These are phyloP conservation scores for Carallia brachiata DNA, from an alignment of 345 rosid species.

Conservation along the genomic window DNA sequence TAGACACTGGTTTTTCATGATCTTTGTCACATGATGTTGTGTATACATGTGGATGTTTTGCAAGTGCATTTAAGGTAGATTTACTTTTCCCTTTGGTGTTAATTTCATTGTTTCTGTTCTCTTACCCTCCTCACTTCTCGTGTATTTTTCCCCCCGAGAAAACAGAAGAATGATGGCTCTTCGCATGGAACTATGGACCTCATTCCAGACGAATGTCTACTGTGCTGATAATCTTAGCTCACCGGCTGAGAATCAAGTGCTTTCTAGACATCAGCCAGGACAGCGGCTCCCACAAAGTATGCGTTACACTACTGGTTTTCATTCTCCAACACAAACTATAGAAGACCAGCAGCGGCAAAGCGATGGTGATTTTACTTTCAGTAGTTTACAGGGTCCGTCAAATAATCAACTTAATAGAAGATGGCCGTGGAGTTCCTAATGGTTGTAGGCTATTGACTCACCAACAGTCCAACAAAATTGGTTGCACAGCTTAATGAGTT, in stretches of 20 bases:
- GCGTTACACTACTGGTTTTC: slow-evolving; percentile 11
- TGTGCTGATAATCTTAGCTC: slow-evolving; percentile 13
- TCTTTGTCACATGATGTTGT: no score
- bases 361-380: slow-evolving; percentile 13
- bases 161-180: slow-evolving; percentile 27
- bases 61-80: no score
- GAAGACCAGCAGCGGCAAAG: slow-evolving; percentile 25
- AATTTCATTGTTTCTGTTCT: background rate
- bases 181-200: slow-evolving; percentile 26
- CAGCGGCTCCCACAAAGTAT: slow-evolving; percentile 27
- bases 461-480: background rate
- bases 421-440: slow-evolving; percentile 22
- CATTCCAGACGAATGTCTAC: slow-evolving; percentile 24
- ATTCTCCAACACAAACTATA: slow-evolving; percentile 19
- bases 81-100: no score
- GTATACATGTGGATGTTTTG: no score
- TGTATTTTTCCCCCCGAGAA: background rate
- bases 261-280: slow-evolving; percentile 24
- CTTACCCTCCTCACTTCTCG: background rate
- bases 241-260: slow-evolving; percentile 26
- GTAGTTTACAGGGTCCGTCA: slow-evolving; percentile 16
- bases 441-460: slow-evolving; percentile 1
- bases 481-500: slow-evolving; percentile 20
- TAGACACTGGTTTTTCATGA: background rate
- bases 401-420: slow-evolving; percentile 15